Evolutionary conservation across 2,329 filamentous ascomycete genomes (phyloP), one percentile per base, ranked within the genome.

Genomic region (Nannizzia gypsea): DNA sequence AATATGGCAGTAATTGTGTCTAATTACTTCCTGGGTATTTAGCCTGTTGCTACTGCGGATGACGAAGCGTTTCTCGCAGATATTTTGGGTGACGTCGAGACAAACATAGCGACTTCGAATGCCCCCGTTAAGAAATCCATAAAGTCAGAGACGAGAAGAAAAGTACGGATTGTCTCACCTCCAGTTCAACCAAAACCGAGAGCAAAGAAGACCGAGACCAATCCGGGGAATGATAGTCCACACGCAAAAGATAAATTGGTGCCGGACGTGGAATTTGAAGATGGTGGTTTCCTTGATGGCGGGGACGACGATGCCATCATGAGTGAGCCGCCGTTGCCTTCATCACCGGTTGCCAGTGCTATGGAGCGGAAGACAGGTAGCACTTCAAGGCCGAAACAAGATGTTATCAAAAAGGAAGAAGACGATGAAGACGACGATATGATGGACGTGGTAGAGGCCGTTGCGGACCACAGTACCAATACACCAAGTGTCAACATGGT

Each of bases 321-420:
- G n/a, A 92, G 93, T 85, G 91, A 88, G 71, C 91, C 96, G 67
- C 84, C 86, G 1, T 79, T 87, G 44, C 90, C 89, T 9, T 97
- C 92, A 0, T 97, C 93, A 1, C 93, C 93, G 0, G 84, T 90
- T 5, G 83, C 83, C 46, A 91, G 90, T 67, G 88, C 85, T 40
- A 83, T 88, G 6, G 83, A 88, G 68, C 83, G 90, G 62, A 93
- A 87, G 73, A 76, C 69, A 70, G 65, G 81, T 75, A 68, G 74
- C 74, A 63, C 70, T 2, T 71, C 84, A 31, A 85, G 86, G 65
- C 28, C 54, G 46, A 59, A 60, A 42, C 38, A 60, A 11, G 61
- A 55, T 5, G 26, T 38, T 9, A 71, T 73, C 13, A 34, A 44
- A 17, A 22, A 44, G n/a, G 85, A 87, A 62, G 83, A 86, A 11